Base-by-base conservation (phyloP, 208 protist genomes). In the Trypanosoma cruzi region DNA sequence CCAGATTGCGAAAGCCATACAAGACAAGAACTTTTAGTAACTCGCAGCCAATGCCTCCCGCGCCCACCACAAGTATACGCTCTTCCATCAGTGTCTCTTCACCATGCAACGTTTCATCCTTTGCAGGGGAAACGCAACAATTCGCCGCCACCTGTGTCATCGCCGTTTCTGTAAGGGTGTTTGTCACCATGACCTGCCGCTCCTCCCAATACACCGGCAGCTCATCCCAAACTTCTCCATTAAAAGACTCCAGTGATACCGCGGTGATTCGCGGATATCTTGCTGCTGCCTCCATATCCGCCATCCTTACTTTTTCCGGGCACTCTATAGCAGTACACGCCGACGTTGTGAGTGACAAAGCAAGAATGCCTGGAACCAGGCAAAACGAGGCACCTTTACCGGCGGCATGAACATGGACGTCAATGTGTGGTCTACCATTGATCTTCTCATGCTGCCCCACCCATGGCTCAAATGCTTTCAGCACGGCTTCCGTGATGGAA, bases 41-140 rank as follows among this genome's bases (percentile, higher is more conserved):
- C 81, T 99, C 98, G 80, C 98, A 99, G 31, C 99, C 99, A 70
- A 99, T 99, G 18, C 98, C 98, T 22, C 98, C 99, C 0, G 98
- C 98, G 6, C 99, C 99, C 8, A 99, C 96, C 0, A 99, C 89
- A 0, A 99, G 82, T 3, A 99, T 24, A 0, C 84, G 84, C 22
- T 49, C 73, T 37, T 31, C 29, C 32, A 71, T 61, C 34, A 82
- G 14, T 26, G 34, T 53, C 44, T 44, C 46, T 31, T 36, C 22
- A 62, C 26, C 50, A 54, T 20, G 1, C 4, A 26, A 31, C 22
- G 36, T 18, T 32, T 18, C 29, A 24, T 49, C 67, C 3, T 48
- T 26, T 22, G 31, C 44, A 31, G 7, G 16, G 57, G 28, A 55
- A 24, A 5, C 16, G 18, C 5, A 32, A 20, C 16, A 22, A 49